Conservation (phyloP, 805 yeast species). For the Ogataea nitratoaversa region DNA sequence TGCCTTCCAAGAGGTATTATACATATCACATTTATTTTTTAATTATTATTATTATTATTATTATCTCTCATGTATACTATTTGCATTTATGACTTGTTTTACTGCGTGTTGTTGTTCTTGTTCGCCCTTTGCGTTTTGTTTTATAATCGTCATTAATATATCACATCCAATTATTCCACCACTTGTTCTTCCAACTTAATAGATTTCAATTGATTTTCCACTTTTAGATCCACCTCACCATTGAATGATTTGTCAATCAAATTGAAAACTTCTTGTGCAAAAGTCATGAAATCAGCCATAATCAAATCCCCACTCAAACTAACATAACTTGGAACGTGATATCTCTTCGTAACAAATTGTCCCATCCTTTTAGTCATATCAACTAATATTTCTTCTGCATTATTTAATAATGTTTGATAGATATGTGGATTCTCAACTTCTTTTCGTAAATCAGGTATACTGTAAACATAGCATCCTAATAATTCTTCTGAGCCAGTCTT, state of each 20-base stretch:
- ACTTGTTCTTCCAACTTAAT: too few relatives aligned
- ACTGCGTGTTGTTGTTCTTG: neutral
- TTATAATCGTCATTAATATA: too few relatives aligned
- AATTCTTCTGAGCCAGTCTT: slow-evolving; percentile 26
- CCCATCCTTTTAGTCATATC: slow-evolving; percentile 43
- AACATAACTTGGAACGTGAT: slow-evolving; percentile 41
- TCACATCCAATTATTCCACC: too few relatives aligned
- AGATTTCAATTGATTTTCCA: neutral
- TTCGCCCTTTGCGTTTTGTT: slow-evolving; percentile 1
- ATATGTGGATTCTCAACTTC: slow-evolving; percentile 21
- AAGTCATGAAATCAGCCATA: slow-evolving; percentile 29
- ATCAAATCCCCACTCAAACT: slow-evolving; percentile 38
- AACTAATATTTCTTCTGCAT: slow-evolving; percentile 35
- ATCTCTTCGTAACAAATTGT: slow-evolving; percentile 36
- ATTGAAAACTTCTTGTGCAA: slow-evolving; percentile 26
- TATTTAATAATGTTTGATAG: slow-evolving; percentile 41
- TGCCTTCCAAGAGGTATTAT: too few relatives aligned
- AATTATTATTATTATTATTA: neutral
- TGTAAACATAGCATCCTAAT: slow-evolving; percentile 43
- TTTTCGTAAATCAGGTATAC: slow-evolving; percentile 33
- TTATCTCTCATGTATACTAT: neutral
- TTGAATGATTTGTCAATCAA: slow-evolving; percentile 25
- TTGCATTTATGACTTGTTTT: neutral
- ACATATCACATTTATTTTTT: neutral
- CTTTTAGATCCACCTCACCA: neutral